phyloP scores from a whole-genome alignment of 129 eudicot species.

The Centrapalus pauciflorus region DNA sequence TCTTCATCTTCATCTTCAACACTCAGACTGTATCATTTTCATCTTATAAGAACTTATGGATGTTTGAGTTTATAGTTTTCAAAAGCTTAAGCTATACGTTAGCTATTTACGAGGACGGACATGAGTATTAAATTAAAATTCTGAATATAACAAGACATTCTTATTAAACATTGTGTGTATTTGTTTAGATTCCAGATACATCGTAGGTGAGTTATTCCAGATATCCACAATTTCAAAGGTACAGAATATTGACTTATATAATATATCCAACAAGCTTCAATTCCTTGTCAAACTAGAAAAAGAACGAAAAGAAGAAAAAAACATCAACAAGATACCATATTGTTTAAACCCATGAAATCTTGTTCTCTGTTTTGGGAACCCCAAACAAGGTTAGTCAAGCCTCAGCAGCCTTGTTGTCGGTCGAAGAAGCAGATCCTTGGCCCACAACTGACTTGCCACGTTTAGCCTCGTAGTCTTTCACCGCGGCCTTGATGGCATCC shows the following conservation, averaged over 20 bases:
- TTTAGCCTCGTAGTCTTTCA: slow-evolving; percentile 72
- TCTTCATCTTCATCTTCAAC: too few species aligned
- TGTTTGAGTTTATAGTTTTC: too few species aligned
- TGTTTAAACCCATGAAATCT: background rate
- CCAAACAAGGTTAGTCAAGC: slow-evolving; percentile 31
- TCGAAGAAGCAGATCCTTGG: slow-evolving; percentile 21
- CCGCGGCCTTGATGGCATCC: slow-evolving; percentile 97
- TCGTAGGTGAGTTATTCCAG: too few species aligned
- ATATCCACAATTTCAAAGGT: background rate
- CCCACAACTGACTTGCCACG: slow-evolving; percentile 41
- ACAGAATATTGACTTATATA: too few species aligned
- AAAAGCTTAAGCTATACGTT: too few species aligned
- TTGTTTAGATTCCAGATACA: too few species aligned
- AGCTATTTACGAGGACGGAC: too few species aligned
- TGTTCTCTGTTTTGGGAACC: background rate
- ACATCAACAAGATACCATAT: background rate
- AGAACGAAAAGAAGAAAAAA: background rate
- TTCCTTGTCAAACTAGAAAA: background rate
- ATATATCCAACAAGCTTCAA: slow-evolving; percentile 6
- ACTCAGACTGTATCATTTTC: too few species aligned
- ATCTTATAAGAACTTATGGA: too few species aligned
- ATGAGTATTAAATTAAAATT: too few species aligned
- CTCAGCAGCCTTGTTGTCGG: slow-evolving; percentile 51
- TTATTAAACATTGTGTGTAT: too few species aligned
- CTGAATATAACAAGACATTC: too few species aligned